These are phyloP conservation scores for Botryobasidium botryosum DNA, from an alignment of 768 basidiomycete species.

Conservation along the genomic window DNA sequence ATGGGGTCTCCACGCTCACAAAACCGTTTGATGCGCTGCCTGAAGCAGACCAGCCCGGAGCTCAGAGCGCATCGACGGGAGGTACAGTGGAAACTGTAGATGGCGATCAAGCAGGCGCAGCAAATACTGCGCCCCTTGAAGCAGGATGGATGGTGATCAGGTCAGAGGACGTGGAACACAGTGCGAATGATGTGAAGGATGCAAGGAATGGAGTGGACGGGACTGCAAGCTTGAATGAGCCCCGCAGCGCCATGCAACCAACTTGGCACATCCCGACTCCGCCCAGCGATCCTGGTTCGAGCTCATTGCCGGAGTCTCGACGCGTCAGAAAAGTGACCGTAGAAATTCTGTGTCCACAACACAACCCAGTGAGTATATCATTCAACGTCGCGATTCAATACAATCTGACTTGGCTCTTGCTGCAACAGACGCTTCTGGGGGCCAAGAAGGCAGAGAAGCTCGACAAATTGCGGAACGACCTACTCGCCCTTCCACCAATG, in stretches of 20 bases:
- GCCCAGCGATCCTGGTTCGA: no score
- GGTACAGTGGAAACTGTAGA: constrained; percentile 2
- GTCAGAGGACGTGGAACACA: not conserved
- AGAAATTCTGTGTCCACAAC: constrained; percentile 66
- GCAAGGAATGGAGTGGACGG: not conserved
- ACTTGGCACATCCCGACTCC: no score
- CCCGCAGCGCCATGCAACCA: no score
- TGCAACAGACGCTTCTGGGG: constrained; percentile 47
- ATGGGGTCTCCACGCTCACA: constrained; percentile 15
- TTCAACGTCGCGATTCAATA: not conserved
- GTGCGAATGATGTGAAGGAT: constrained; percentile 6
- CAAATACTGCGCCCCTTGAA: not conserved
- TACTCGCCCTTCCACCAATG: constrained; percentile 52
- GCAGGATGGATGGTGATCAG: not conserved
- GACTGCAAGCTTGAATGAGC: constrained; percentile 30
- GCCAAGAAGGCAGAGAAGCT: constrained; percentile 59
- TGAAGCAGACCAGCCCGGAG: constrained; percentile 14
- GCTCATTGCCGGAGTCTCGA: no score
- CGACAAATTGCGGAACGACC: constrained; percentile 50
- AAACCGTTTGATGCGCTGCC: constrained; percentile 11
- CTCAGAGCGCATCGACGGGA: constrained; percentile 15
- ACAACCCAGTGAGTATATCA: constrained; percentile 62
- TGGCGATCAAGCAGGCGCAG: not conserved
- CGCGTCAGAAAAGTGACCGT: constrained; percentile 57
- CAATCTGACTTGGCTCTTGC: not conserved